phyloP scores from a whole-genome alignment of 225 moss, liverwort and hornwort genomes.

The Rhytidiadelphus loreus region DNA sequence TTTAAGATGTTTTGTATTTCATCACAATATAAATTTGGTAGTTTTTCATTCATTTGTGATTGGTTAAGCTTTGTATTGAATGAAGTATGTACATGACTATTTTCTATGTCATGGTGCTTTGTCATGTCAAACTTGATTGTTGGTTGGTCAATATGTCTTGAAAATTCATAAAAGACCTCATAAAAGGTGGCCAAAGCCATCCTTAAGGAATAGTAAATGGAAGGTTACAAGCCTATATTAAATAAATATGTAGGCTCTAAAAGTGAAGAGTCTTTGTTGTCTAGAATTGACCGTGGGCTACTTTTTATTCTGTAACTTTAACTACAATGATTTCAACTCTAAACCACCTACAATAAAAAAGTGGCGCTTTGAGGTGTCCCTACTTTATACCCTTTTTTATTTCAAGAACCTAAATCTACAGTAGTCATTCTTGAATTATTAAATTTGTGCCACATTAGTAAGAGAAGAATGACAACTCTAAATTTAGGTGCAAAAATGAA shows the following conservation, averaged over 20 bases:
- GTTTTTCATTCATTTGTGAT: neutral
- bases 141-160: accelerated
- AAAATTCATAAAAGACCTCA: neutral
- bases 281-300: too few relatives aligned
- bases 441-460: neutral
- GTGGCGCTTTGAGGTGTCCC: accelerated
- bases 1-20: neutral
- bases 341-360: neutral
- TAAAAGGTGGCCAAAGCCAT: neutral
- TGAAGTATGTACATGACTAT: neutral
- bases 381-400: neutral
- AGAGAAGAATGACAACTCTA: neutral
- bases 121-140: neutral
- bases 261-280: too few relatives aligned
- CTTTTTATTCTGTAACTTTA: neutral
- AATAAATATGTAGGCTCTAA: neutral
- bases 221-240: neutral
- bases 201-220: neutral
- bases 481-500: neutral
- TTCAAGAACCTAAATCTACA: neutral
- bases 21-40: neutral
- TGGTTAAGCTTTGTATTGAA: neutral
- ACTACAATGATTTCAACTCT: neutral
- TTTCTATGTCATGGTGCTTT: neutral
- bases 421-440: neutral